Base-by-base conservation (phyloP, 2,329 filamentous ascomycete species). In the Thelonectria discophora region DNA sequence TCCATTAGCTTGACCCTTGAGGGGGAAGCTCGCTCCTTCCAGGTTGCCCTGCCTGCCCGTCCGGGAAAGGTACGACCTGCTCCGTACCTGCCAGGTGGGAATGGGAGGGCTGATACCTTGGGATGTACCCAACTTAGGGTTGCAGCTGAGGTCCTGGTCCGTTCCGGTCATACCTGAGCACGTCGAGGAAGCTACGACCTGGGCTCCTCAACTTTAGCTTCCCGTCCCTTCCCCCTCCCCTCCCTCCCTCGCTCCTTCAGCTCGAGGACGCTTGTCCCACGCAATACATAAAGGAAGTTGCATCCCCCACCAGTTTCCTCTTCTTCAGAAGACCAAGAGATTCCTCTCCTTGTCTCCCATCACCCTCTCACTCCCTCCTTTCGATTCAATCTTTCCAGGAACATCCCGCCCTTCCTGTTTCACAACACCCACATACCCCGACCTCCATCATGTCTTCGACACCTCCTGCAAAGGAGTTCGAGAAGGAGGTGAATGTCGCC, bases 401-500 rank as follows among this genome's bases (percentile, higher is more conserved):
- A 51, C 11, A 40, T 34, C 30, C 32, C 42, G 13, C 47, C 52
- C 54, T 58, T 30, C 24, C 45, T 47, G 21, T 21, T 30, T 37
- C 34, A 15, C 34, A 37, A 37, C 43, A 27, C 3, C 27, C 45
- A 46, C 18, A 54, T 58, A 34, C 32, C 39, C 27, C 34, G 17
- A 18, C 34, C 32, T 43, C 51, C 55, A 59, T 20, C 47, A 63
- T 62, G 59, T 46, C 59, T 45, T 57, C 46, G 24, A 52, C 62
- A 45, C 60, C 60, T 27, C 47, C 51, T 27, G 39, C 50, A 7
- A 54, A 58, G 43, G 59, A 60, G 32, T 63, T 51, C 49, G 53
- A 60, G 56, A 49, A 65, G 42, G 43, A 27, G 24, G 48, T 34
- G 12, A 52, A 42, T 37, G 40, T 24, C 34, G 52, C 27, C 56